Evolutionary conservation across 441 rosid genomes (phyloP).

Genomic region (Melastoma candidum): DNA sequence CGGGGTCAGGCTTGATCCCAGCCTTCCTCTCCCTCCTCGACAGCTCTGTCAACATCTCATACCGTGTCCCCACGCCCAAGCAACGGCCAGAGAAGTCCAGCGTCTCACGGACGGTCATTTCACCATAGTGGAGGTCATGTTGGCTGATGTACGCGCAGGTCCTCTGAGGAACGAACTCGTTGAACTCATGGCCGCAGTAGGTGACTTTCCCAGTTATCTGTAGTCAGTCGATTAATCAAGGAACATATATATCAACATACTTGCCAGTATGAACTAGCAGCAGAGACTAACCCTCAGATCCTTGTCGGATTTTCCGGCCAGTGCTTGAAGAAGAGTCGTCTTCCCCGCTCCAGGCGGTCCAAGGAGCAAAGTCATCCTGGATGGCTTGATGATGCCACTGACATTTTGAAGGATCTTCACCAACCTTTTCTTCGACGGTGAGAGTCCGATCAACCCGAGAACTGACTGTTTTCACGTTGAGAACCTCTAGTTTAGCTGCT

Average conservation of each 20-base stretch:
- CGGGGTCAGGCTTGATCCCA: slow-evolving; percentile 79
- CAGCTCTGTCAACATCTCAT: slow-evolving; percentile 59
- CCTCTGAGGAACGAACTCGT: slow-evolving; percentile 78
- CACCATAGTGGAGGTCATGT: slow-evolving; percentile 82
- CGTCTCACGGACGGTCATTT: slow-evolving; percentile 91
- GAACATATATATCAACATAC: background rate
- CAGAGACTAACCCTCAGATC: slow-evolving; percentile 33
- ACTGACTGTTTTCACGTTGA: slow-evolving; percentile 28
- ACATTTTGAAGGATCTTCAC: slow-evolving; percentile 54
- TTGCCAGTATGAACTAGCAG: background rate
- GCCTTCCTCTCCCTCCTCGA: slow-evolving; percentile 63
- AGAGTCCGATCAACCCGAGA: slow-evolving; percentile 41
- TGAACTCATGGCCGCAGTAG: slow-evolving; percentile 76
- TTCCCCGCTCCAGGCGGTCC: slow-evolving; percentile 93
- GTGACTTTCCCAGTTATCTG: slow-evolving; percentile 64
- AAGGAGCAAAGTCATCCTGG: slow-evolving; percentile 84
- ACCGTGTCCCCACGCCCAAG: slow-evolving; percentile 79
- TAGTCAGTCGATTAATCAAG: background rate
- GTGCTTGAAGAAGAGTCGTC: slow-evolving; percentile 65
- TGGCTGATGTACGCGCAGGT: slow-evolving; percentile 96
- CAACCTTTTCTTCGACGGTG: slow-evolving; percentile 57
- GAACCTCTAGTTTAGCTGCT: too few species aligned
- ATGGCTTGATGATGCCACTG: slow-evolving; percentile 66
- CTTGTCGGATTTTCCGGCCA: slow-evolving; percentile 62
- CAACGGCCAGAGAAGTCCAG: slow-evolving; percentile 84